phyloP scores from a whole-genome alignment of 208 protist species.

The Lotmaria passim region DNA sequence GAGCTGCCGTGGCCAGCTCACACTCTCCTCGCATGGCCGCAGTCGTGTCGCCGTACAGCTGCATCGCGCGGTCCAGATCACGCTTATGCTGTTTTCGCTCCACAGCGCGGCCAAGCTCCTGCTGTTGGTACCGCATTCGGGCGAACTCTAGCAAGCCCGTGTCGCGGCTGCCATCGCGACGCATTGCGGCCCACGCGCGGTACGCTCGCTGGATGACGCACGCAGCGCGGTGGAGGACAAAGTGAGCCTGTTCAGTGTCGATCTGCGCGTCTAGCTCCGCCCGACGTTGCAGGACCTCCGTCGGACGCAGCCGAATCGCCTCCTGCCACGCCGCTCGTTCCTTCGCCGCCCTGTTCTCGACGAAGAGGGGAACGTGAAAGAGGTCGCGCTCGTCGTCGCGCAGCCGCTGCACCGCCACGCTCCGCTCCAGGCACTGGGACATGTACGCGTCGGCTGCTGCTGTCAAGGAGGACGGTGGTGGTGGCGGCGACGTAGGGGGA shows the following conservation, averaged over 20 bases:
- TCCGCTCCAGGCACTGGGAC: constrained; percentile 30
- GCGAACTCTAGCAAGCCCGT: constrained; percentile 46
- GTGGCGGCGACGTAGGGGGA: background rate
- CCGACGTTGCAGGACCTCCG: constrained; percentile 52
- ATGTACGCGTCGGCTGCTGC: constrained; percentile 24
- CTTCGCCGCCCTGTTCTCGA: constrained; percentile 48
- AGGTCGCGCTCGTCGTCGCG: constrained; percentile 51
- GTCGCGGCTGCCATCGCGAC: constrained; percentile 44
- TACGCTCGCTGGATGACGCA: constrained; percentile 70
- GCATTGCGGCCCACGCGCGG: constrained; percentile 56
- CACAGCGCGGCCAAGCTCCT: constrained; percentile 40
- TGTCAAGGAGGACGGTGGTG: background rate
- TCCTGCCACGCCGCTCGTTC: constrained; percentile 52
- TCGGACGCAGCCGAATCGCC: constrained; percentile 49
- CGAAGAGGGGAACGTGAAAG: constrained; percentile 68
- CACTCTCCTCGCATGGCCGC: constrained; percentile 6
- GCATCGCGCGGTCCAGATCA: constrained; percentile 19
- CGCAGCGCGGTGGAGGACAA: constrained; percentile 50
- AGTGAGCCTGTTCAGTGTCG: constrained; percentile 37
- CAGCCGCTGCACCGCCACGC: constrained; percentile 27
- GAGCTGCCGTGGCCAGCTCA: background rate
- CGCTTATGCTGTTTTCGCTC: constrained; percentile 30
- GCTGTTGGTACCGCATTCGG: constrained; percentile 55
- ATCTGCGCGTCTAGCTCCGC: constrained; percentile 44
- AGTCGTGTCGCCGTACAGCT: constrained; percentile 45